Conservation (phyloP, 257 asterid species). For the Capsicum pubescens region DNA sequence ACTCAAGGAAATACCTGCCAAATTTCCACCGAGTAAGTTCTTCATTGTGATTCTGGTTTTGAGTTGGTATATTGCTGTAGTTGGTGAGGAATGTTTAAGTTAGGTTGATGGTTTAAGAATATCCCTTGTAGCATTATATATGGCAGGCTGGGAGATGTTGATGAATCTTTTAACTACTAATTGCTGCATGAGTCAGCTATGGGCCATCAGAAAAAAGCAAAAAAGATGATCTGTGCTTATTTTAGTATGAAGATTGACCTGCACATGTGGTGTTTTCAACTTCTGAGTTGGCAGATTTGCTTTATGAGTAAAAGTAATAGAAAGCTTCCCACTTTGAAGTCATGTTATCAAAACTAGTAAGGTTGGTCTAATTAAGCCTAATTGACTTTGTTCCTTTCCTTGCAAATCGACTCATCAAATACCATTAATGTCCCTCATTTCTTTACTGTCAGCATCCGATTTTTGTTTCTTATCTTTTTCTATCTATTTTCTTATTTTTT, state of each 20-base stretch:
- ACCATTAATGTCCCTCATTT: not conserved
- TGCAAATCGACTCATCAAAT: not conserved
- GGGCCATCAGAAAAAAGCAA: not conserved
- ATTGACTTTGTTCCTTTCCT: not conserved
- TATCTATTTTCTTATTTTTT: not conserved
- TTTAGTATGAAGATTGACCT: not conserved
- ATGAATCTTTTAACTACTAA: slow-evolving; percentile 24
- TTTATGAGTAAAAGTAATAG: not conserved
- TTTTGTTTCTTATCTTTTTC: too few relatives aligned
- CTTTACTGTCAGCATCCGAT: too few relatives aligned
- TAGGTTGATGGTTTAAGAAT: not conserved
- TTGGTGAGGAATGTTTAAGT: not conserved
- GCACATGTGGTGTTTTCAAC: not conserved
- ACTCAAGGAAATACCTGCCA: not conserved
- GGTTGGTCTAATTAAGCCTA: not conserved
- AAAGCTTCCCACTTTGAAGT: not conserved
- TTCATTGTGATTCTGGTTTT: slow-evolving; percentile 24
- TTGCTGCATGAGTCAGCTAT: slow-evolving; percentile 21
- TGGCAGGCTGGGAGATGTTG: not conserved
- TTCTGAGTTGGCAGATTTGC: slow-evolving; percentile 8
- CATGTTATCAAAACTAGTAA: not conserved
- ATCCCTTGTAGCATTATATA: not conserved
- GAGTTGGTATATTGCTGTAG: not conserved
- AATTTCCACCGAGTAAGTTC: not conserved
- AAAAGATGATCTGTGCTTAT: too few relatives aligned